A percentile compares a stretch with the other conserved stretches of the same genome.
Conservation (phyloP, 2,329 filamentous ascomycete species). For the Aspergillus fischeri region DNA sequence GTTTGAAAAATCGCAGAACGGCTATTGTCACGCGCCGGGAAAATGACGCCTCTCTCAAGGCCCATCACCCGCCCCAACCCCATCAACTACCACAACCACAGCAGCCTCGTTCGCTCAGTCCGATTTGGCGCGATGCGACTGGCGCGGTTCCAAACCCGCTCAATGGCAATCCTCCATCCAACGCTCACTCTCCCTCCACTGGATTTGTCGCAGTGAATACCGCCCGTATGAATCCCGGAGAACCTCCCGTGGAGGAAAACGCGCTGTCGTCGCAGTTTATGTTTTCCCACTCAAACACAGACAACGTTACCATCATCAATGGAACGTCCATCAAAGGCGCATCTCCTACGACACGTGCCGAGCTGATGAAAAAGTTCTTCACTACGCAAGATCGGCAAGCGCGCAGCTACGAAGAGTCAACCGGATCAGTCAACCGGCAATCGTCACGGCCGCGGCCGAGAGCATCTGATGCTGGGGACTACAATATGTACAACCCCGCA, state of each 20-base stretch:
- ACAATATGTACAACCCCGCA: constrained; percentile 37
- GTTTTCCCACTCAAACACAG: constrained; percentile 40
- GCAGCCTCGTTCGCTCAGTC: constrained; percentile 31
- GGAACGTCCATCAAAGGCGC: constrained; percentile 49
- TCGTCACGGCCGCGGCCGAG: constrained; percentile 29
- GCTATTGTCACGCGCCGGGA: constrained; percentile 66
- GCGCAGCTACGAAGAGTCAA: constrained; percentile 34
- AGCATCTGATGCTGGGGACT: constrained; percentile 34
- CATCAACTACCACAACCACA: constrained; percentile 6
- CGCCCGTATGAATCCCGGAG: constrained; percentile 39
- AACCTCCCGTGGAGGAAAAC: constrained; percentile 29
- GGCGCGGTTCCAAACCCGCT: constrained; percentile 20
- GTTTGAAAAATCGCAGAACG: constrained; percentile 67
- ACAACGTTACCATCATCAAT: constrained; percentile 48
- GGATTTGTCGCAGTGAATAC: constrained; percentile 60
- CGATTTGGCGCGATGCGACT: constrained; percentile 36
- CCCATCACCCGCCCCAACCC: constrained; percentile 20
- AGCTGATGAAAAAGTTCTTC: constrained; percentile 60
- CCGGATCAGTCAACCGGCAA: constrained; percentile 23
- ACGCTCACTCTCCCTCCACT: constrained; percentile 43
- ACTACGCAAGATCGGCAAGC: constrained; percentile 54
- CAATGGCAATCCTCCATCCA: constrained; percentile 27
- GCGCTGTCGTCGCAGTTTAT: constrained; percentile 33
- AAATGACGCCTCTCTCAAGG: constrained; percentile 32
- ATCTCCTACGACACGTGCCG: constrained; percentile 54